Conservation (phyloP, 2,329 filamentous ascomycete species). For the Monilinia fructigena region DNA sequence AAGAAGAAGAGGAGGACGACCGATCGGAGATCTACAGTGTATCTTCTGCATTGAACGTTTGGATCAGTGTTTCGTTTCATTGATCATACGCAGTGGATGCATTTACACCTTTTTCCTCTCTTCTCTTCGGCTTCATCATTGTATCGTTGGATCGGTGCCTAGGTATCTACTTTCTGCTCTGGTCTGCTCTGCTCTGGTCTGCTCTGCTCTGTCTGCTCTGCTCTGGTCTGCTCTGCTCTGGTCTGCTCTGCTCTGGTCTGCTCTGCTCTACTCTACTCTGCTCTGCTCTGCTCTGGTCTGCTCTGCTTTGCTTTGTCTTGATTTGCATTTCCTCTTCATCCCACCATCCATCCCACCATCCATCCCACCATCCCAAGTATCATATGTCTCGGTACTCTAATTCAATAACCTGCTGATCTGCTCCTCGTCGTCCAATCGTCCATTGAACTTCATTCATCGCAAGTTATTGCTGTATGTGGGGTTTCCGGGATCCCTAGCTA, state of each 20-base stretch:
- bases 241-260: too few species aligned
- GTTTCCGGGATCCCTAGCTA: constrained; percentile 12
- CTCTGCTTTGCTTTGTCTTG: neutral
- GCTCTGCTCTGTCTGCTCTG: neutral
- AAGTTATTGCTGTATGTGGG: constrained; percentile 17
- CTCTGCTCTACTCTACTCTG: neutral
- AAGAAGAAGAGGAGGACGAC: neutral
- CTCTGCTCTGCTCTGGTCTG: too few species aligned
- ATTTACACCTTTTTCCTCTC: neutral
- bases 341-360: constrained; percentile 4
- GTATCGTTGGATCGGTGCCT: neutral
- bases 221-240: too few species aligned
- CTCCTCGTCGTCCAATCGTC: constrained; percentile 2
- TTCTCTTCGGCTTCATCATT: neutral
- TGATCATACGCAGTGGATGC: neutral
- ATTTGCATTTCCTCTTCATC: neutral
- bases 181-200: too few species aligned
- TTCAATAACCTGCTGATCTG: constrained; percentile 13
- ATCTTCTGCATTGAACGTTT: neutral
- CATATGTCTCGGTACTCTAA: constrained; percentile 4
- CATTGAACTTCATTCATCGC: constrained; percentile 12
- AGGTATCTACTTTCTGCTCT: neutral
- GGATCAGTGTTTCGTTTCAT: neutral
- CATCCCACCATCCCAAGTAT: neutral
- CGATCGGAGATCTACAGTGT: neutral